Base-by-base conservation (phyloP, 148 eudicot species). In the Spergularia marina region DNA sequence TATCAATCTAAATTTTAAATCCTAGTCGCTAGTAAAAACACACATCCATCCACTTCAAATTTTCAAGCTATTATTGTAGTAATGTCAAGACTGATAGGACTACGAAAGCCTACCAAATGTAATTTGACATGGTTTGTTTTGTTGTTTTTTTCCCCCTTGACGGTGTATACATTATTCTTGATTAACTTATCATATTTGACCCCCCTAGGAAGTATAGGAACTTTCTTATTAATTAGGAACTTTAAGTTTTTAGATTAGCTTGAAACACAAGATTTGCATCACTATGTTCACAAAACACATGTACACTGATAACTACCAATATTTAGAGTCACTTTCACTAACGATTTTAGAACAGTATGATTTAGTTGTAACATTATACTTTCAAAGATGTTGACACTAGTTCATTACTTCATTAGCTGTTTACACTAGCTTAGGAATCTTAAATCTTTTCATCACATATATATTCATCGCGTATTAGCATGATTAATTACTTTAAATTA, bases 391-490 rank as follows among this genome's bases (percentile, higher is more conserved):
- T 75, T 74, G 82, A 82, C 74, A 75, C 8, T 39, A 75, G 5
- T 39, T 4, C 39, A 30, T 75, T 39, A 75, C 1, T 39, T 4
- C 39, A 30, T 75, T 75, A 79, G 85, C 79, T 82, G 82, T 78
- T 75, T 64, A 82, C 84, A 74, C 73, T 78, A 74, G 76, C 74
- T 65, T 34, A 65, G 71, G 74, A 77, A 82, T 78, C 82, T 78
- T 54, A 65, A 47, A 58, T 68, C 51, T 55, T 49, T 72, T 65
- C 56, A 20, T 78, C 73, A 76, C 72, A 57, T 51, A 54, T 74
- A 30, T 30, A 30, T 74, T 71, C 72, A 34, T 56, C 56, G 11
- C 39, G 10, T 59, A 41, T 36, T 30, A 44, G 49, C 4, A 44
- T 44, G 9, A 0, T 44, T 44, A 44, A 44, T 44, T 44, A 44